Conservation (phyloP, 805 yeast species). For the Brettanomyces nanus region DNA sequence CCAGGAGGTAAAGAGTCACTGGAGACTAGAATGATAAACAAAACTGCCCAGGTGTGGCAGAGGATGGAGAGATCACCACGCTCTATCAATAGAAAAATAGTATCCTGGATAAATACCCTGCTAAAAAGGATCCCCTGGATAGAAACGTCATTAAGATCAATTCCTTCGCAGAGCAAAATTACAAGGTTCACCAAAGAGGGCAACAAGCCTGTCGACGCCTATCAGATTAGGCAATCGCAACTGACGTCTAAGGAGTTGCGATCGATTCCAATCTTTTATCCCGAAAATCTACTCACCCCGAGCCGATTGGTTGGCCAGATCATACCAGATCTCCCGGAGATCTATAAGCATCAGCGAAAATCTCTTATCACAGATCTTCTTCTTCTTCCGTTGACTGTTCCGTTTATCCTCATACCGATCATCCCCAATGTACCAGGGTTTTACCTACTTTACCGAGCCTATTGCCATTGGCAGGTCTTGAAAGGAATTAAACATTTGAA, state of each 20-base stretch:
- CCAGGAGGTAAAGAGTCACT: conserved; percentile 25
- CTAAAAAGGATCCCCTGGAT: conserved; percentile 68
- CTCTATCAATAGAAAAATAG: conserved; percentile 51
- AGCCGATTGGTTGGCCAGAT: conserved; percentile 31
- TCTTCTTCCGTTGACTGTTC: conserved; percentile 70
- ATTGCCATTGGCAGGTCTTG: conserved; percentile 76
- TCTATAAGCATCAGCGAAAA: conserved; percentile 46
- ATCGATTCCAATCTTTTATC: conserved; percentile 43
- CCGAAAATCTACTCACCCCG: conserved; percentile 28
- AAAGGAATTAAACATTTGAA: conserved; percentile 65
- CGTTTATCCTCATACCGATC: conserved; percentile 75
- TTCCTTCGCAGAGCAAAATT: conserved; percentile 45
- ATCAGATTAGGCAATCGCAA: conserved; percentile 8
- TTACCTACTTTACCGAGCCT: conserved; percentile 70
- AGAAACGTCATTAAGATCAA: conserved; percentile 64
- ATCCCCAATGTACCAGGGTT: conserved; percentile 91
- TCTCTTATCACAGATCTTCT: conserved; percentile 45
- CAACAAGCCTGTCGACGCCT: conserved; percentile 1
- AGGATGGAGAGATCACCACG: conserved; percentile 48
- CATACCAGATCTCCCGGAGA: conserved; percentile 31
- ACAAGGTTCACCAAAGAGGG: conserved; percentile 7
- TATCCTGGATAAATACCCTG: conserved; percentile 40
- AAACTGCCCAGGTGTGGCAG: conserved; percentile 56
- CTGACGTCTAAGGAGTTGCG: conserved; percentile 22
- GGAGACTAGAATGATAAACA: conserved; percentile 34